A percentile compares a stretch with the other conserved stretches of the same genome.
Evolutionary conservation across 2,329 filamentous ascomycete species (phyloP).

Genomic region (Colletotrichum euphorbiae): DNA sequence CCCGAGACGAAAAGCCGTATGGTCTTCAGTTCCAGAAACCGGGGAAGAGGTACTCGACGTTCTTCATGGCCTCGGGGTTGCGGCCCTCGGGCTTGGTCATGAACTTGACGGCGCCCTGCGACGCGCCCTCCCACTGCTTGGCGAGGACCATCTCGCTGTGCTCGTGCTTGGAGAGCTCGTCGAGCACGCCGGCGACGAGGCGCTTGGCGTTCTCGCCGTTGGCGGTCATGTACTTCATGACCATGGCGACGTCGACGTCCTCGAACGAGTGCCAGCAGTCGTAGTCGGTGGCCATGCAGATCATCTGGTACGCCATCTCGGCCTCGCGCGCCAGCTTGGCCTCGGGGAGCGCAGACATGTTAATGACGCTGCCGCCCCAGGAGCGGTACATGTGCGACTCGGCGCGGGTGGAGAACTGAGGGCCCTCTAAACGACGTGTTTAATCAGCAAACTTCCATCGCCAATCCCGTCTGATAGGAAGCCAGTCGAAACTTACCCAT

Average conservation of each 20-base stretch:
- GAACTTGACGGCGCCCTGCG: slow-evolving; percentile 80
- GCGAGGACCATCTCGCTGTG: slow-evolving; percentile 80
- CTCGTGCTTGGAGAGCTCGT: slow-evolving; percentile 83
- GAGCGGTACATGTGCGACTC: slow-evolving; percentile 95
- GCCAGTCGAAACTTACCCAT: slow-evolving; percentile 73
- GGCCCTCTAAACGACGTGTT: slow-evolving; percentile 76
- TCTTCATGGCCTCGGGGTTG: slow-evolving; percentile 79
- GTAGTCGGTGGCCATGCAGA: slow-evolving; percentile 99
- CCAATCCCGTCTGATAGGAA: not conserved
- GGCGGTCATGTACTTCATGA: slow-evolving; percentile 94
- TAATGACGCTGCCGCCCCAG: slow-evolving; percentile 95
- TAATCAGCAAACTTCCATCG: not conserved
- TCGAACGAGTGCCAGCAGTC: slow-evolving; percentile 93
- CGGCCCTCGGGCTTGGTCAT: slow-evolving; percentile 86
- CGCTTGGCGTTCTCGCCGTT: slow-evolving; percentile 89
- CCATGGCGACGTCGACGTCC: slow-evolving; percentile 95
- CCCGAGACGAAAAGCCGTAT: no score
- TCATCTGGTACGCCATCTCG: slow-evolving; percentile 97
- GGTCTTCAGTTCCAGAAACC: slow-evolving; percentile 69
- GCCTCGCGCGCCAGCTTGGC: slow-evolving; percentile 96
- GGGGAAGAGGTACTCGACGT: slow-evolving; percentile 88
- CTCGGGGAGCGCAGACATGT: slow-evolving; percentile 97
- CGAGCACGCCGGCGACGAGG: slow-evolving; percentile 87
- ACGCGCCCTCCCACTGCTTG: slow-evolving; percentile 82
- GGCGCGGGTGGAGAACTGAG: slow-evolving; percentile 95